phyloP scores from a whole-genome alignment of 768 basidiomycete species.

The Russula virescens region DNA sequence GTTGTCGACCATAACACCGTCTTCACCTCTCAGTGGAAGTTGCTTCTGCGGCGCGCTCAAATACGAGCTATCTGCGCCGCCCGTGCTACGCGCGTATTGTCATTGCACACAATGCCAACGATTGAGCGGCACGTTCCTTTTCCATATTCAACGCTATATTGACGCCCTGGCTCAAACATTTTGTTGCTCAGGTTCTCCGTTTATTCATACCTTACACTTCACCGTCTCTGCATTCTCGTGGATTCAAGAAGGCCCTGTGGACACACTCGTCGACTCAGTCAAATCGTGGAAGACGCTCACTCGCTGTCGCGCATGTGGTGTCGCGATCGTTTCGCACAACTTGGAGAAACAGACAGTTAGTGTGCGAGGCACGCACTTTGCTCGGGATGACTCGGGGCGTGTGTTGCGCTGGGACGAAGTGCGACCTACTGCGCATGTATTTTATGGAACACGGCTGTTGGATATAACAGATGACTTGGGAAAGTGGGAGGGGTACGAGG shows the following conservation, averaged over 20 bases:
- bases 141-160: background rate
- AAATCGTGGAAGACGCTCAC: slow-evolving; percentile 58
- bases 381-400: slow-evolving; percentile 45
- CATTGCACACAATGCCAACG: slow-evolving; percentile 69
- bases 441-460: slow-evolving; percentile 57
- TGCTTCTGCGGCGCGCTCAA: slow-evolving; percentile 55
- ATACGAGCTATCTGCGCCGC: slow-evolving; percentile 43
- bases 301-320: slow-evolving; percentile 59
- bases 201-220: slow-evolving; percentile 58
- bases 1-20: background rate
- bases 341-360: slow-evolving; percentile 43
- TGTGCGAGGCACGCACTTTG: slow-evolving; percentile 49
- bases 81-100: slow-evolving; percentile 55
- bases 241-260: slow-evolving; percentile 45
- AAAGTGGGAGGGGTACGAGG: slow-evolving; percentile 66
- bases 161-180: slow-evolving; percentile 4
- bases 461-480: slow-evolving; percentile 49
- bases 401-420: slow-evolving; percentile 49
- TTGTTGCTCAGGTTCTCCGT: slow-evolving; percentile 45
- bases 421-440: slow-evolving; percentile 60
- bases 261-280: slow-evolving; percentile 41
- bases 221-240: slow-evolving; percentile 46
- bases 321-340: slow-evolving; percentile 48
- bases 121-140: slow-evolving; percentile 40
- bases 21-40: slow-evolving; percentile 34